phyloP scores from a whole-genome alignment of 1,284 basidiomycete genomes.

The Melampsora americana region DNA sequence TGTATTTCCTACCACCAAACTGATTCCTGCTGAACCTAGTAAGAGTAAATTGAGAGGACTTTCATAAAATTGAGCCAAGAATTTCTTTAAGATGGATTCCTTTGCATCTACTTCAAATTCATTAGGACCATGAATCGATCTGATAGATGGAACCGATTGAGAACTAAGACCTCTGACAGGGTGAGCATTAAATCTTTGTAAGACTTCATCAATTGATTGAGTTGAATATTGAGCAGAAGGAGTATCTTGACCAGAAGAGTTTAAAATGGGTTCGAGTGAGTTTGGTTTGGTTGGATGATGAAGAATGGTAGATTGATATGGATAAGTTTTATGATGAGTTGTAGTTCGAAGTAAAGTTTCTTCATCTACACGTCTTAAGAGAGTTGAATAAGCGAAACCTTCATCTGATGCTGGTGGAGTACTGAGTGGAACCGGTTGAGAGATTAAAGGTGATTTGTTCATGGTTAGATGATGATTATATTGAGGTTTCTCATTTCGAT shows the following conservation, averaged over 20 bases:
- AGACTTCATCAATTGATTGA: slow-evolving; percentile 35
- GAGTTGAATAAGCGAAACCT: slow-evolving; percentile 27
- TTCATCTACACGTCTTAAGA: slow-evolving; percentile 15
- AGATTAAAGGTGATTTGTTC: neutral
- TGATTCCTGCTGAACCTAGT: slow-evolving; percentile 80
- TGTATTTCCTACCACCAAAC: slow-evolving; percentile 82
- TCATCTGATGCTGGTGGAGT: slow-evolving; percentile 35
- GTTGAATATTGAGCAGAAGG: slow-evolving; percentile 36
- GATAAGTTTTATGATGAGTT: neutral
- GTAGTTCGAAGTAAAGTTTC: slow-evolving; percentile 8
- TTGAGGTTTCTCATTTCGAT: slow-evolving; percentile 16
- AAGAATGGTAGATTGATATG: too few species aligned
- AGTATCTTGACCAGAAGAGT: neutral
- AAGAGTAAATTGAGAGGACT: slow-evolving; percentile 84
- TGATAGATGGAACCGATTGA: slow-evolving; percentile 66
- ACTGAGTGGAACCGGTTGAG: slow-evolving; percentile 17
- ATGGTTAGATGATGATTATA: slow-evolving; percentile 1
- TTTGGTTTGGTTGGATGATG: neutral
- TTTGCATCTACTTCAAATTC: slow-evolving; percentile 84
- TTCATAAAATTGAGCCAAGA: slow-evolving; percentile 88
- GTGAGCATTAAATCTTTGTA: slow-evolving; percentile 63
- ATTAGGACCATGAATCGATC: slow-evolving; percentile 76
- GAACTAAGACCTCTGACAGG: slow-evolving; percentile 64
- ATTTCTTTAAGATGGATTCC: slow-evolving; percentile 78
- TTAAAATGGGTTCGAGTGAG: neutral